phyloP scores from a whole-genome alignment of 2,329 filamentous ascomycete species.

The Neofusicoccum laricinum region DNA sequence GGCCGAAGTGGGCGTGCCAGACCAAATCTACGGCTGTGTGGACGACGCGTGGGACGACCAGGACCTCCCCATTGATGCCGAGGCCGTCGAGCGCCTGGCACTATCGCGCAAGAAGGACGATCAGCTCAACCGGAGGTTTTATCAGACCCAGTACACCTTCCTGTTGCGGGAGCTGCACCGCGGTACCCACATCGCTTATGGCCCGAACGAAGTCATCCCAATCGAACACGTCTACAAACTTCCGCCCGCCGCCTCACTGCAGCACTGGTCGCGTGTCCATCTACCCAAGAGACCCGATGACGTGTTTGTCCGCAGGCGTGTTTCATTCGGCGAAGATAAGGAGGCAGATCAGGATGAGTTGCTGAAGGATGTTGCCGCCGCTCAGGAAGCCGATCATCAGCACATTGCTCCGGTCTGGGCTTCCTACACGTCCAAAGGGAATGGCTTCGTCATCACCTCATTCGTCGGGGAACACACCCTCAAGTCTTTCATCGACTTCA shows the following conservation, averaged over 20 bases:
- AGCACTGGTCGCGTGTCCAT: conserved; percentile 59
- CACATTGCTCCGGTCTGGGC: conserved; percentile 70
- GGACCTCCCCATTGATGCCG: conserved; percentile 66
- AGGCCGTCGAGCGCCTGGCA: conserved; percentile 62
- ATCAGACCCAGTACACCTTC: conserved; percentile 67
- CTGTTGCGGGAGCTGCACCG: conserved; percentile 62
- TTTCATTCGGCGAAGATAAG: conserved; percentile 48
- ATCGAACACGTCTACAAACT: conserved; percentile 64
- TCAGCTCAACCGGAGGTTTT: conserved; percentile 66
- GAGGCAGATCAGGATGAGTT: conserved; percentile 49
- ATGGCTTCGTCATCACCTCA: conserved; percentile 64
- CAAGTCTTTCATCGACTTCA: conserved; percentile 62
- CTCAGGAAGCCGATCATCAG: conserved; percentile 60
- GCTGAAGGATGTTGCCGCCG: conserved; percentile 57
- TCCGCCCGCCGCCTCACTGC: conserved; percentile 45
- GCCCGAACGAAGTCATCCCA: conserved; percentile 66
- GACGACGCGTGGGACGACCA: conserved; percentile 76
- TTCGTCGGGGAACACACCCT: conserved; percentile 66
- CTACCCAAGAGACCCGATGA: conserved; percentile 60
- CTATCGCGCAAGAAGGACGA: conserved; percentile 60
- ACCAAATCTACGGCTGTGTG: conserved; percentile 72
- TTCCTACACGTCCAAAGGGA: conserved; percentile 64
- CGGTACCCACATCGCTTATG: conserved; percentile 62
- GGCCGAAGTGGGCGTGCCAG: conserved; percentile 65
- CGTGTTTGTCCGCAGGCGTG: conserved; percentile 57